These are phyloP conservation scores for Exophiala bonariae DNA, from an alignment of 2,329 filamentous ascomycete genomes.

Conservation along the genomic window DNA sequence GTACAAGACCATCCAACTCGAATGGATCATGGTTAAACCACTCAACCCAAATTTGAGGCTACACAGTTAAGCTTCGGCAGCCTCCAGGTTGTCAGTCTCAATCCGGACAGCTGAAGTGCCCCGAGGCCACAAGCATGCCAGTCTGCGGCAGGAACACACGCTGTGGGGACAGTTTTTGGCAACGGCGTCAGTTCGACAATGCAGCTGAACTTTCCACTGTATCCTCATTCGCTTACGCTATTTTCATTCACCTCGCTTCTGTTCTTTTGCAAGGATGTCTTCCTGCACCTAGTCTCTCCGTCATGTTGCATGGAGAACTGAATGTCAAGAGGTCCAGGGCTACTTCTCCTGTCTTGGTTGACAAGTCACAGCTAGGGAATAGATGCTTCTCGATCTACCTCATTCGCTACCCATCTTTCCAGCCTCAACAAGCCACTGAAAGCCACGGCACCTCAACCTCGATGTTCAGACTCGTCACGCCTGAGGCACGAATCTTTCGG, in stretches of 20 bases:
- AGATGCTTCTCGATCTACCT: not conserved
- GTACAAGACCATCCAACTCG: too few relatives aligned
- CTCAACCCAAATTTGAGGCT: slow-evolving; percentile 1
- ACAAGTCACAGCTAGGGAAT: not conserved
- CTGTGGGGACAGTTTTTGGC: not conserved
- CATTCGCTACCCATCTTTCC: not conserved
- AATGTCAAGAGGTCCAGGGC: not conserved
- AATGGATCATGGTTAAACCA: too few relatives aligned
- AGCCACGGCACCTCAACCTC: too few relatives aligned
- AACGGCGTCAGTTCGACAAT: not conserved
- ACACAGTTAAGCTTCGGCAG: slow-evolving; percentile 10
- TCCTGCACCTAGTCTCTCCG: not conserved
- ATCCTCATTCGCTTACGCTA: slow-evolving; percentile 7
- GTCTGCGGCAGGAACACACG: slow-evolving; percentile 14
- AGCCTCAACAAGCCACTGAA: not conserved
- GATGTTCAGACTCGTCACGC: slow-evolving; percentile 6
- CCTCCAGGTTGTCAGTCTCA: not conserved
- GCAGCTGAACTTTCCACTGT: not conserved
- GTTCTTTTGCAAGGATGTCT: not conserved
- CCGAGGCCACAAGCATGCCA: not conserved
- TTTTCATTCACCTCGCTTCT: slow-evolving; percentile 20
- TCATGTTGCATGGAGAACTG: too few relatives aligned
- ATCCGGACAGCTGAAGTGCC: slow-evolving; percentile 18
- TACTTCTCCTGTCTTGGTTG: not conserved
- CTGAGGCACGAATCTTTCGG: not conserved